Conservation (phyloP, 768 basidiomycete species). For the Suillus subluteus region DNA sequence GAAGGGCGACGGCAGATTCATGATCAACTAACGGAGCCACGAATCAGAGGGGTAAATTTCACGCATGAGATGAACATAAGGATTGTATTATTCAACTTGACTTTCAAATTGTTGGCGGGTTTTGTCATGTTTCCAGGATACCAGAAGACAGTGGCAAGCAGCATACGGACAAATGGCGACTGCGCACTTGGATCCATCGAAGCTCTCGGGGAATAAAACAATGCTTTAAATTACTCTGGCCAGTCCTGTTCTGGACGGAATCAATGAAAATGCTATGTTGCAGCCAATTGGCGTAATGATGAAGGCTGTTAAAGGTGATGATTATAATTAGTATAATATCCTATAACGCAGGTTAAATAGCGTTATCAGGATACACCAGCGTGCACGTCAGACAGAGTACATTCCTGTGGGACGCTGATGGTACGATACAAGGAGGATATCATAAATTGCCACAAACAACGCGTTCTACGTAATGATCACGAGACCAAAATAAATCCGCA, state of each 20-base stretch:
- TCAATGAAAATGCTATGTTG: slow-evolving; percentile 76
- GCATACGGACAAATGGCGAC: slow-evolving; percentile 72
- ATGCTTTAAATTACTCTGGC: slow-evolving; percentile 65
- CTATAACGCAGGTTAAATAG: not conserved
- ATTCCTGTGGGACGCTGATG: not conserved
- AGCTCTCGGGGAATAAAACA: not conserved
- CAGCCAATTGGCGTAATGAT: slow-evolving; percentile 74
- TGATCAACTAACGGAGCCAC: slow-evolving; percentile 55
- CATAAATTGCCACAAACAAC: not conserved
- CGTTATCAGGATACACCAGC: not conserved
- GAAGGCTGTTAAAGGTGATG: slow-evolving; percentile 31
- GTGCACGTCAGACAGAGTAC: not conserved
- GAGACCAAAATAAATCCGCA: not conserved
- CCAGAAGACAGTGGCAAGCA: slow-evolving; percentile 70
- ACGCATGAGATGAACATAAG: slow-evolving; percentile 38
- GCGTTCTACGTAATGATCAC: not conserved
- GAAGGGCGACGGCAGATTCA: slow-evolving; percentile 66
- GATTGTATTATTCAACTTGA: too few species aligned
- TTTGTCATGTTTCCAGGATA: slow-evolving; percentile 77
- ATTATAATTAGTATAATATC: not conserved
- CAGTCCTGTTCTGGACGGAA: slow-evolving; percentile 58
- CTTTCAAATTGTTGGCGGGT: slow-evolving; percentile 54
- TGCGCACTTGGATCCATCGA: slow-evolving; percentile 27
- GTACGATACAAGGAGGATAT: not conserved
- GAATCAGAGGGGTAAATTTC: slow-evolving; percentile 5